Evolutionary conservation across 768 basidiomycete species (phyloP).

Genomic region (Pholiota molesta): DNA sequence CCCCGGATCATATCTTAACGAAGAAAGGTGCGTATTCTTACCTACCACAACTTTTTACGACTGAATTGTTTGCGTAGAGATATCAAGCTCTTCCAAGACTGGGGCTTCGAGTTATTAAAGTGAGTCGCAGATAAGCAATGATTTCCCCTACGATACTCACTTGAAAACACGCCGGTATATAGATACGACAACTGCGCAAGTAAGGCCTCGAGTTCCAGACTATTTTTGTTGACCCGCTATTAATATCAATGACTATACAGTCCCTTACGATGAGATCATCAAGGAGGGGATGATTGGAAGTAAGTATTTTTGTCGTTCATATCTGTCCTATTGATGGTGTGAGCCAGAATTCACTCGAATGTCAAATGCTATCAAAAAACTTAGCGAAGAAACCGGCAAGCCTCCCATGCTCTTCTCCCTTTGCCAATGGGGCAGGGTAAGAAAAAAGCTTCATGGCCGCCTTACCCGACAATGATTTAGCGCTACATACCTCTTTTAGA

Average conservation of each 20-base stretch:
- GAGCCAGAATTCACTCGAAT: conserved; percentile 59
- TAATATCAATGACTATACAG: background rate
- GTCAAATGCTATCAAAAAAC: conserved; percentile 56
- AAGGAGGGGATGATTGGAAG: conserved; percentile 59
- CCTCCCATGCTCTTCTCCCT: conserved; percentile 61
- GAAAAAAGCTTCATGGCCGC: conserved; percentile 14
- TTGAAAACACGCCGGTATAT: background rate
- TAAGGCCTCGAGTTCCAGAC: conserved; percentile 24
- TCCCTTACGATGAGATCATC: conserved; percentile 59
- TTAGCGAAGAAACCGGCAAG: conserved; percentile 50
- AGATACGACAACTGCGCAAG: conserved; percentile 68
- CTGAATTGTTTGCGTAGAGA: conserved; percentile 39
- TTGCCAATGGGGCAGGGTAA: conserved; percentile 71
- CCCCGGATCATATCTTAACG: conserved; percentile 68
- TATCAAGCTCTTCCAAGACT: conserved; percentile 58
- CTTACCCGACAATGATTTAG: background rate
- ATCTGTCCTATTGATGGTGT: background rate
- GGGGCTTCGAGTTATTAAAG: conserved; percentile 73
- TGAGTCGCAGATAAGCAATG: conserved; percentile 28
- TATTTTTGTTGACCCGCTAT: background rate
- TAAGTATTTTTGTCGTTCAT: conserved; percentile 28
- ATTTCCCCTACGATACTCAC: background rate
- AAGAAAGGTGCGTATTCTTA: conserved; percentile 43
- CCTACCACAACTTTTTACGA: background rate
- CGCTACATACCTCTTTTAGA: conserved; percentile 30